Evolutionary conservation across 2,329 filamentous ascomycete species (phyloP).

Genomic region (Monilinia polystroma): DNA sequence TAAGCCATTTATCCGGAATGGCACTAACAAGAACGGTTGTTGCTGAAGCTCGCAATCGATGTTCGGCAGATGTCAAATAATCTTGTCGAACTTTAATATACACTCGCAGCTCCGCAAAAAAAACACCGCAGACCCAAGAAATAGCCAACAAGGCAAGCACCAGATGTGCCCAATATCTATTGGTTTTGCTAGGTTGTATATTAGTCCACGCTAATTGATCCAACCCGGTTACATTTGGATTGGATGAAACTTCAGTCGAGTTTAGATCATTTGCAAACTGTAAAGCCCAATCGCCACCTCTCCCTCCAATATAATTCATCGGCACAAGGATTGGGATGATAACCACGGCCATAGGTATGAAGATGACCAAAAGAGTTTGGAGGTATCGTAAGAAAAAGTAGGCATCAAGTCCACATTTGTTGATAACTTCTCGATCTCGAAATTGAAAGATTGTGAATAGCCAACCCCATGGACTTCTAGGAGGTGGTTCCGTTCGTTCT

Average conservation of each 20-base stretch:
- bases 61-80: conserved; percentile 90
- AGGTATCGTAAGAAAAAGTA: conserved; percentile 97
- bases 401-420: conserved; percentile 92
- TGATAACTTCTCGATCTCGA: conserved; percentile 78
- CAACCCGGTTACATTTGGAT: conserved; percentile 53
- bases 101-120: conserved; percentile 80
- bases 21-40: conserved; percentile 92
- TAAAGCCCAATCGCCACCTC: conserved; percentile 48
- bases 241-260: conserved; percentile 23
- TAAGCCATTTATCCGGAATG: conserved; percentile 90
- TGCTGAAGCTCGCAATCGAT: conserved; percentile 87
- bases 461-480: conserved; percentile 51
- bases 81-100: conserved; percentile 94
- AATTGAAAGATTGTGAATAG: conserved; percentile 63
- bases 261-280: conserved; percentile 40
- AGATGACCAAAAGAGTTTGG: conserved; percentile 83
- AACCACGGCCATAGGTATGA: conserved; percentile 74
- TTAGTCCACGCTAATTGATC: conserved; percentile 73
- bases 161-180: conserved; percentile 78
- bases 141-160: conserved; percentile 76
- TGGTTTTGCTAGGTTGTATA: conserved; percentile 21
- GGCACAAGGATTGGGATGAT: conserved; percentile 85
- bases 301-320: conserved; percentile 73
- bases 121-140: conserved; percentile 80
- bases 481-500: conserved; percentile 76